Base-by-base conservation (phyloP, 2,329 filamentous ascomycete genomes). In the Neonectria hederae region DNA sequence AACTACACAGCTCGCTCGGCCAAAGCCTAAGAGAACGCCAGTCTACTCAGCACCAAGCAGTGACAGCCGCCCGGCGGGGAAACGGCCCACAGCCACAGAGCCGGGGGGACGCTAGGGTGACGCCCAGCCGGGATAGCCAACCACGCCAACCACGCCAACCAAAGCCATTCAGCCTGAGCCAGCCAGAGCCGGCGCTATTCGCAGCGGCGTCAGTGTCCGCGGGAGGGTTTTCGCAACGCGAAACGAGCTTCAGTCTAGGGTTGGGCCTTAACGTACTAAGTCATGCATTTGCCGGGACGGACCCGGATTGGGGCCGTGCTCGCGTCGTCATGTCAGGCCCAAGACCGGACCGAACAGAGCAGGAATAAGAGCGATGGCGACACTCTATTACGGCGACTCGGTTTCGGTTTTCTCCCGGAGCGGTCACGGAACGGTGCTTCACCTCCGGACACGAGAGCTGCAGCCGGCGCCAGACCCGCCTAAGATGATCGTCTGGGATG, bases 51-150 rank as follows among this genome's bases (percentile, higher is more conserved):
- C 42, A 54, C 66, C 67, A 59, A 54, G 68, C 46, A 70, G 68
- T 71, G 71, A 73, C 68, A 73, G 61, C 68, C 54, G 60, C 61
- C 54, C 45, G 62, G 69, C 68, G 69, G 71, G 65, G 66, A 63
- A 64, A 65, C 45, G 63, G 65, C 42, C 69, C 69, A 68, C 67
- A 62, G 54, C 58, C 55, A 59, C 54, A 45, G 53, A 17, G 46
- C 49, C 35, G 28, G 43, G 51, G 52, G 43, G 45, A 21, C 58
- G 58, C 52, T 61, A 62, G 57, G 52, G 48, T 61, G 58, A 64
- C 59, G 54, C 32, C 54, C 54, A 56, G 59, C 45, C 45, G 59
- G 62, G 57, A 60, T 61, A 49, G 24, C 46, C 48, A 40, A 62
- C 19, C 56, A 59, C 56, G 24, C 58, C 51, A 60, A 53, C 32